Conservation (phyloP, 2,329 filamentous ascomycete genomes). For the Alternaria sp. region DNA sequence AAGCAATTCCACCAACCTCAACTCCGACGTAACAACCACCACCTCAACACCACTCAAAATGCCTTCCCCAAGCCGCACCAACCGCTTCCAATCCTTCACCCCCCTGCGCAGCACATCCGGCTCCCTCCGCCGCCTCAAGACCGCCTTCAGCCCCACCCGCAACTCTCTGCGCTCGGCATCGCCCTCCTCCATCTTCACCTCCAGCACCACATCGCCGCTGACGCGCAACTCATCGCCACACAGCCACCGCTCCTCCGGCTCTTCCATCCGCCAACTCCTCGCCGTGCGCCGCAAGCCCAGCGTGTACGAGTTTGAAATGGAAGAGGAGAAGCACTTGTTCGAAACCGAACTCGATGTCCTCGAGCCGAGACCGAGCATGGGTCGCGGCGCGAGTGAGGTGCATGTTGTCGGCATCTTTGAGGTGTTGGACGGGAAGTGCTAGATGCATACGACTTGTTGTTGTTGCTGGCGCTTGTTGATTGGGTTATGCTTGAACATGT, state of each 20-base stretch:
- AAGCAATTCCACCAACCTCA: constrained; percentile 8
- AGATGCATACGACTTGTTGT: neutral
- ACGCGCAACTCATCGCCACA: constrained; percentile 39
- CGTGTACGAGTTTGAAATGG: constrained; percentile 45
- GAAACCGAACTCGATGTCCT: constrained; percentile 38
- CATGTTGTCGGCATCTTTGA: constrained; percentile 49
- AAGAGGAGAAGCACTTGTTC: constrained; percentile 43
- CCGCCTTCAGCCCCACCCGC: constrained; percentile 45
- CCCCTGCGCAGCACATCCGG: constrained; percentile 38
- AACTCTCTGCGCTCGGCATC: constrained; percentile 36
- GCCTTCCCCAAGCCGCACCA: constrained; percentile 41
- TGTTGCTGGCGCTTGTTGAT: neutral
- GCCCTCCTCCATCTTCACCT: constrained; percentile 25
- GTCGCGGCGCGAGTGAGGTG: constrained; percentile 22
- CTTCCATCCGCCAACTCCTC: constrained; percentile 39
- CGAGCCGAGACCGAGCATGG: constrained; percentile 39
- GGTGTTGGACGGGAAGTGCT: constrained; percentile 45
- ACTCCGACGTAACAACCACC: neutral
- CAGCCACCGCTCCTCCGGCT: constrained; percentile 36
- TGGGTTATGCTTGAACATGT: neutral
- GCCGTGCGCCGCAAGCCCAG: constrained; percentile 42
- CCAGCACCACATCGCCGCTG: constrained; percentile 37
- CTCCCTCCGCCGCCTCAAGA: constrained; percentile 43
- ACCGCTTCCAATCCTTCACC: constrained; percentile 49
- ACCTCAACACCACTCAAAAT: constrained; percentile 25